Base-by-base conservation (phyloP, 768 basidiomycete species). In the Imleria badia region DNA sequence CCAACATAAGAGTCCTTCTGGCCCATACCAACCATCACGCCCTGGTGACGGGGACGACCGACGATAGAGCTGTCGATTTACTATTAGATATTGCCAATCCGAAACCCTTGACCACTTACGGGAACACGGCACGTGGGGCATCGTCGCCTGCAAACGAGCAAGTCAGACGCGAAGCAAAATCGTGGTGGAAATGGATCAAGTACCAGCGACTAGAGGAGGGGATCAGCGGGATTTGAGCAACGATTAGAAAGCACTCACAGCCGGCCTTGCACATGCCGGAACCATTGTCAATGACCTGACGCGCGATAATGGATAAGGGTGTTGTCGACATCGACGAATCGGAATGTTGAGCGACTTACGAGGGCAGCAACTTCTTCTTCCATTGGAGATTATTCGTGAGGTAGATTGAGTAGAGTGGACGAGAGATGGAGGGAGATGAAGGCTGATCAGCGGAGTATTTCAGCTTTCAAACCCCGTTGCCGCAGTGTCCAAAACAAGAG, bases 241-340 rank as follows among this genome's bases (percentile, higher is more conserved):
- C 36, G 46, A 58, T 45, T 31, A 26, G 52, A 52, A 64, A 62
- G 60, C 36, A 87, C 89, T 66, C 73, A 92, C 91, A 94, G 77
- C 97, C 96, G 84, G 96, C 96, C 81, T 98, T 98, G 89, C 95
- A 98, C 95, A 98, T 98, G 77, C 95, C 96, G 70, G 95, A 98
- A 70, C 92, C 93, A 74, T 91, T 91, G 76, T 93, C 89, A 72
- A 91, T 88, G 75, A 91, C 89, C 89, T 89, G 46, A n/a, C 2
- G 14, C 60, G 17, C 30, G 45, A 22, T 29, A 29, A 38, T 47
- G 15, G 19, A 38, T 61, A 38, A 56, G 43, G 22, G 20, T 10
- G 40, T 19, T 15, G 42, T 44, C n/a, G 8, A 29, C 41, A 55
- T 42, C 19, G 58, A 42, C 36, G 26, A 30, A 39, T 35, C 0